phyloP scores from a whole-genome alignment of 495 filamentous ascomycete species.

The Penicillium longicatenatum region DNA sequence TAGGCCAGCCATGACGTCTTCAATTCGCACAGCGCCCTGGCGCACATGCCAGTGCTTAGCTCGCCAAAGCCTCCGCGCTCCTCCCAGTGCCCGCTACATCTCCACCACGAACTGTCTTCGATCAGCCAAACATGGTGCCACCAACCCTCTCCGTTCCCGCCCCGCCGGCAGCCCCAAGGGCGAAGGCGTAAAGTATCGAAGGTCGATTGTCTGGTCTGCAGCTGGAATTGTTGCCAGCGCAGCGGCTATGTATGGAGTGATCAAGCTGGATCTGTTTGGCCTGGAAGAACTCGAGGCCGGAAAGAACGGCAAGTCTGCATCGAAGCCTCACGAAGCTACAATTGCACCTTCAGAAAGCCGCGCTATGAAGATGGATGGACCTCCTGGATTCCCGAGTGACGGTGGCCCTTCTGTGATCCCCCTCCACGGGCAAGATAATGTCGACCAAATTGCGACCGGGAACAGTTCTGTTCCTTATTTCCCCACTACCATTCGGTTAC shows the following conservation, averaged over 20 bases:
- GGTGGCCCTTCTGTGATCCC: constrained; percentile 41
- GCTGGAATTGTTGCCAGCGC: constrained; percentile 41
- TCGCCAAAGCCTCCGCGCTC: constrained; percentile 25
- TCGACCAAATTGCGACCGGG: constrained; percentile 75
- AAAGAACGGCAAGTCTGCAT: neutral
- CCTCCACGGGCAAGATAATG: constrained; percentile 55
- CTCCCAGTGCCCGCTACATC: constrained; percentile 22
- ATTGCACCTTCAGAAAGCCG: constrained; percentile 6
- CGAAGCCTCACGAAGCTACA: constrained; percentile 2
- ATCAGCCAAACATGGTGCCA: constrained; percentile 22
- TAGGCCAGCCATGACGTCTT: constrained; percentile 26
- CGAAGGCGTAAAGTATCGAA: constrained; percentile 31
- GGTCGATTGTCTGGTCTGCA: constrained; percentile 37
- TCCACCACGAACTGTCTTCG: constrained; percentile 32
- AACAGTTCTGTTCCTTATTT: constrained; percentile 81
- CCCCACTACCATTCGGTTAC: constrained; percentile 69
- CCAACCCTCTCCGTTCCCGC: constrained; percentile 33
- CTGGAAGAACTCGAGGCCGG: constrained; percentile 23
- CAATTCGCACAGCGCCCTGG: constrained; percentile 31
- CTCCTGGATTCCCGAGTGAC: constrained; percentile 36
- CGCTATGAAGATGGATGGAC: constrained; percentile 43
- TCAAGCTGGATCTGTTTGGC: constrained; percentile 44
- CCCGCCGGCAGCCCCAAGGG: constrained; percentile 11
- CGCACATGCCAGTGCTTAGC: constrained; percentile 39
- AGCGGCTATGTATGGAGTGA: constrained; percentile 42